These are phyloP conservation scores for Aspergillus carbonarius DNA, from an alignment of 2,329 filamentous ascomycete genomes.

Conservation along the genomic window DNA sequence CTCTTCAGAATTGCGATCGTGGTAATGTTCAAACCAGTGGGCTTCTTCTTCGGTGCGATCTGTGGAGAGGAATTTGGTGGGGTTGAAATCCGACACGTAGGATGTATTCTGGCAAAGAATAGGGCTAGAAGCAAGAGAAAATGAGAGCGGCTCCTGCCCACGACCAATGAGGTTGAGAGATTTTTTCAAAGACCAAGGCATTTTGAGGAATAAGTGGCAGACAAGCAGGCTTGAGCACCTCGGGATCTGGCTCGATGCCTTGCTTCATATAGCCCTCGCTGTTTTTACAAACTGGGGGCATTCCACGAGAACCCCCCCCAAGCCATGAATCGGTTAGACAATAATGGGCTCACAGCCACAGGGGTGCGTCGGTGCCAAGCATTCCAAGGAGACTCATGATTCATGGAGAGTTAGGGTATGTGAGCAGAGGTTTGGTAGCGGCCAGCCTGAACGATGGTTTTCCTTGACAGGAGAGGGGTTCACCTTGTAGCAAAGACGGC, in stretches of 20 bases:
- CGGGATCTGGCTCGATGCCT: neutral
- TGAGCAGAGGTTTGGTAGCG: neutral
- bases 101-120: neutral
- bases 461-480: neutral
- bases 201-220: neutral
- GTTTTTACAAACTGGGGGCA: neutral
- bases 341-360: neutral
- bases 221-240: neutral
- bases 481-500: neutral
- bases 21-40: neutral
- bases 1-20: neutral
- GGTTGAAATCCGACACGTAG: neutral
- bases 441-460: neutral
- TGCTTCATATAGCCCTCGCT: neutral
- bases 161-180: neutral
- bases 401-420: neutral
- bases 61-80: neutral
- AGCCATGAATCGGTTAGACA: neutral
- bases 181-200: neutral
- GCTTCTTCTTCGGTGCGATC: neutral
- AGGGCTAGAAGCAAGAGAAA: neutral
- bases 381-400: neutral
- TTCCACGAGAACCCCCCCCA: neutral
- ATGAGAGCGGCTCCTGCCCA: neutral
- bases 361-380: neutral